Evolutionary conservation across 2,329 filamentous ascomycete species (phyloP).

Genomic region (Penicillium sp.): DNA sequence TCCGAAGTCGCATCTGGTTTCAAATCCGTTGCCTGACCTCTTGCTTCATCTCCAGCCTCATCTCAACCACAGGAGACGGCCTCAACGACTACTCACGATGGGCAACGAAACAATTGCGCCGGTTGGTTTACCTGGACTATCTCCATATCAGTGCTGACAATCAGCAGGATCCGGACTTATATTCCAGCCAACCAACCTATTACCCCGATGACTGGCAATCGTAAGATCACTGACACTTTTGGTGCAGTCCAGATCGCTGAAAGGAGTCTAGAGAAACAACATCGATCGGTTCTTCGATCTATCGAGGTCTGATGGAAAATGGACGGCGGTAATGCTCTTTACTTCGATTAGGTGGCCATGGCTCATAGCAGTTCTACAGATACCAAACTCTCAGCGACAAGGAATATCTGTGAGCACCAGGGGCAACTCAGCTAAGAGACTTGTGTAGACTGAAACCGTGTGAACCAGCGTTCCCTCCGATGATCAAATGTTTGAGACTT

Average conservation of each 20-base stretch:
- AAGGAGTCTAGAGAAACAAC: slow-evolving; percentile 14
- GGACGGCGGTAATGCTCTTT: slow-evolving; percentile 13
- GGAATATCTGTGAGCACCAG: slow-evolving; percentile 15
- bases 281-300: slow-evolving; percentile 22
- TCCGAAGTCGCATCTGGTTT: neutral
- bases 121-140: neutral
- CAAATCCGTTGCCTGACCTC: neutral
- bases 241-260: neutral
- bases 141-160: neutral
- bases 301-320: slow-evolving; percentile 20
- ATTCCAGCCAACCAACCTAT: neutral
- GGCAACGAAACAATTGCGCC: neutral
- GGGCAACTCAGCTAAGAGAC: neutral
- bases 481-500: slow-evolving; percentile 11
- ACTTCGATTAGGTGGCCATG: neutral
- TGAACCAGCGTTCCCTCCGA: slow-evolving; percentile 7
- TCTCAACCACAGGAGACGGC: neutral
- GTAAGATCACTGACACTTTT: neutral
- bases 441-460: neutral
- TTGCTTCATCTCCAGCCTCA: neutral
- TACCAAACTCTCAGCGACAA: slow-evolving; percentile 21
- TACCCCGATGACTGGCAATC: slow-evolving; percentile 10
- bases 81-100: neutral
- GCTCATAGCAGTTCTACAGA: slow-evolving; percentile 1
- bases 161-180: neutral